Evolutionary conservation across 331 rosid species (phyloP).

Genomic region (Ulmus americana): DNA sequence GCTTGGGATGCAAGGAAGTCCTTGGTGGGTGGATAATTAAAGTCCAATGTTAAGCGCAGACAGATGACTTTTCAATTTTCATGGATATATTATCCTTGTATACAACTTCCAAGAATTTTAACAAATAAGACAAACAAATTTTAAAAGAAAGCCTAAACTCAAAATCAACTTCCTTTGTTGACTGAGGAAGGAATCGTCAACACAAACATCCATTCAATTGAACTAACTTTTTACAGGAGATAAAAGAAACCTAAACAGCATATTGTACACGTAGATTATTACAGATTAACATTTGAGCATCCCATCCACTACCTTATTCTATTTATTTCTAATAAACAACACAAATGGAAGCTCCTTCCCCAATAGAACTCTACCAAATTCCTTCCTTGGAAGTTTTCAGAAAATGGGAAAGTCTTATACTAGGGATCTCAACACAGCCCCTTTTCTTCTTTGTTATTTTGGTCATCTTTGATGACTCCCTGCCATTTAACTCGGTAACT

Average conservation of each 20-base stretch:
- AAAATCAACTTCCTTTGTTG: conserved; percentile 27
- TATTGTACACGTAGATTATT: conserved; percentile 19
- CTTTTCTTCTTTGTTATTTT: conserved; percentile 58
- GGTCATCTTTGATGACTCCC: conserved; percentile 45
- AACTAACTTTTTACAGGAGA: conserved; percentile 12
- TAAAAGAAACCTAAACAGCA: conserved; percentile 5
- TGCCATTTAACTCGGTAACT: conserved; percentile 27
- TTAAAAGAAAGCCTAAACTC: neutral
- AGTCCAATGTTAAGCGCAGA: too few relatives aligned
- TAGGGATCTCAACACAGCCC: conserved; percentile 48
- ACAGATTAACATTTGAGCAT: neutral
- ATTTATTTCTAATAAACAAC: neutral
- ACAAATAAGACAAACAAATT: too few relatives aligned
- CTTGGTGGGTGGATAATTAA: too few relatives aligned
- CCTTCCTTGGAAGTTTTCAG: conserved; percentile 88
- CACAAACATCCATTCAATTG: neutral
- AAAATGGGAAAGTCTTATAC: conserved; percentile 57
- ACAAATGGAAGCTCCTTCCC: conserved; percentile 17
- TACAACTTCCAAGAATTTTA: too few relatives aligned
- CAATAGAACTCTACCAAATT: conserved; percentile 44
- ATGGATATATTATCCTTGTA: too few relatives aligned
- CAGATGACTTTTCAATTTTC: too few relatives aligned
- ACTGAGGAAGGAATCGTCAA: neutral
- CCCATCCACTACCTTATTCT: conserved; percentile 24
- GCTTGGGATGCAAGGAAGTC: too few relatives aligned